Base-by-base conservation (phyloP, 2,329 filamentous ascomycete genomes). In the Tricladium varicosporioides region DNA sequence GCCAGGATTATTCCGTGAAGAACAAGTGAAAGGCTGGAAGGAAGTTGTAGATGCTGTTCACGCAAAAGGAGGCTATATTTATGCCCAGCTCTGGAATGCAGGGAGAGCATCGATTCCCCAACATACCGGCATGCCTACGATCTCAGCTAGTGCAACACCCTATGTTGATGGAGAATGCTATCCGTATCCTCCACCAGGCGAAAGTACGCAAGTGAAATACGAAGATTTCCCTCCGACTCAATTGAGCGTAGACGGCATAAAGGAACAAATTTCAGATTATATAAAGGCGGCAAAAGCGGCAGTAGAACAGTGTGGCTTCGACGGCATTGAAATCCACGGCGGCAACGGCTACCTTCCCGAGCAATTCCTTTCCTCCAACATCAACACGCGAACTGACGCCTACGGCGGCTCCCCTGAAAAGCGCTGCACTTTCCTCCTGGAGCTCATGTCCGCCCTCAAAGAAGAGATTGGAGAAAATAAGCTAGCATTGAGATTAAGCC, bases 61-160 rank as follows among this genome's bases (percentile, higher is more conserved):
- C 71, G 74, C 74, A 36, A 82, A 84, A 66, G 81, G 81, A 22
- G 77, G 76, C 18, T 79, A 75, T 63, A 82, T 86, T 60, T 86
- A 78, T 70, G 69, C 78, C 2, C 84, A 87, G 67, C 73, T 87
- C 0, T 87, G 83, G 82, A 79, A 79, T 1, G 71, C 83, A 0
- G 84, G 85, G 5, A 78, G 84, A 5, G 67, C 70, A 18, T 74
- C 73, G 2, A 60, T 80, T 64, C 60, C 70, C 0, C 71, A 73
- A 1, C 56, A 71, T 33, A 71, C 72, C 0, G 76, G 75, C 3
- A 68, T 69, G 5, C 66, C 67, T 3, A 70, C 75, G 18, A 64
- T 75, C 19, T 70, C 70, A 2, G 65, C 75, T 2, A 76, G 72
- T 2, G 76, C 76, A 2, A 74, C 75, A 10, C 72, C 76, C 5